These are phyloP conservation scores for Ophiocordyceps sinensis DNA, from an alignment of 2,329 filamentous ascomycete genomes.

Conservation along the genomic window DNA sequence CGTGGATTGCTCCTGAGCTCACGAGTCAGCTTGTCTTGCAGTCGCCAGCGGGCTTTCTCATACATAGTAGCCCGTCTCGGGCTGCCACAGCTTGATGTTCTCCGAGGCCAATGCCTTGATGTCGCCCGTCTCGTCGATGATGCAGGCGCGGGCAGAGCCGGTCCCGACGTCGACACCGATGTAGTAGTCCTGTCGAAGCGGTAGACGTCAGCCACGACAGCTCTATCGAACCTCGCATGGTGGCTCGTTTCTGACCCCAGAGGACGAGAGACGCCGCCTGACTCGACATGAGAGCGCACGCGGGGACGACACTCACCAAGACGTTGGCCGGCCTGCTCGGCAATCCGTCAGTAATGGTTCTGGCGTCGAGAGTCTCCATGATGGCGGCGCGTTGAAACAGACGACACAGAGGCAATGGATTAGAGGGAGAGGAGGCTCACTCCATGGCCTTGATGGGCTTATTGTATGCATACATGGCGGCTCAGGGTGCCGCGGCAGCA, in stretches of 20 bases:
- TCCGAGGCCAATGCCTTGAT: slow-evolving; percentile 65
- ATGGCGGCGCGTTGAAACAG: slow-evolving; percentile 1
- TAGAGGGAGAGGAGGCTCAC: slow-evolving; percentile 12
- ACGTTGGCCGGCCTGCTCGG: slow-evolving; percentile 19
- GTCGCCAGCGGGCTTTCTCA: slow-evolving; percentile 7
- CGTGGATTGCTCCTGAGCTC: slow-evolving; percentile 76
- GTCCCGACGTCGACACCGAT: slow-evolving; percentile 95
- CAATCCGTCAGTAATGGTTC: slow-evolving; percentile 9
- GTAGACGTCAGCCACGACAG: background rate
- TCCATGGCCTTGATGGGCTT: slow-evolving; percentile 23
- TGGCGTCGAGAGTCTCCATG: slow-evolving; percentile 3
- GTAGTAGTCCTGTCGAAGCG: slow-evolving; percentile 36
- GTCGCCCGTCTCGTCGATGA: slow-evolving; percentile 83
- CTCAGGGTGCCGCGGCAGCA: background rate
- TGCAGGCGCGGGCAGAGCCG: slow-evolving; percentile 85
- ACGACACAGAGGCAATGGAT: slow-evolving; percentile 2
- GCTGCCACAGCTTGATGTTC: slow-evolving; percentile 70
- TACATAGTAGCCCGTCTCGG: slow-evolving; percentile 61
- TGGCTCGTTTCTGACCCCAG: no score
- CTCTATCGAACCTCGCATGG: background rate
- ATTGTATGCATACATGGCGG: slow-evolving; percentile 20
- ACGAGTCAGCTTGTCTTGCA: background rate
- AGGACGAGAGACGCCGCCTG: background rate
- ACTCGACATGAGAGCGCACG: no score
- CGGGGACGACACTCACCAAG: slow-evolving; percentile 11